These are phyloP conservation scores for Gynostemma pentaphyllum DNA, from an alignment of 306 rosid species.

Conservation along the genomic window DNA sequence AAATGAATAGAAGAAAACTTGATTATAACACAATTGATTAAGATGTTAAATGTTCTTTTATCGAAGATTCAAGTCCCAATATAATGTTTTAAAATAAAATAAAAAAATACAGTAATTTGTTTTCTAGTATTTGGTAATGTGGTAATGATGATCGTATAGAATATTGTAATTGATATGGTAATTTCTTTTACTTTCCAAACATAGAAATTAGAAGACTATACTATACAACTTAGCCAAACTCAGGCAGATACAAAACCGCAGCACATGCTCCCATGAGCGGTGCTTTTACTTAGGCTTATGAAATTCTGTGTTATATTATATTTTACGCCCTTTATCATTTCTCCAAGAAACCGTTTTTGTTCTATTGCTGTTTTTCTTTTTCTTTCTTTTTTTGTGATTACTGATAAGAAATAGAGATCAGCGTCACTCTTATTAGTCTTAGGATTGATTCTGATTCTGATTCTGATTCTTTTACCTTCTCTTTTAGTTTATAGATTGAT, in stretches of 20 bases:
- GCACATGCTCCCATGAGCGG: slow-evolving; percentile 14
- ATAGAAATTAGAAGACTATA: too few species aligned
- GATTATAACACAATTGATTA: too few species aligned
- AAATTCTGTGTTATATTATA: not conserved
- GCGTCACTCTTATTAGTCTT: not conserved
- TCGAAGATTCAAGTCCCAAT: too few species aligned
- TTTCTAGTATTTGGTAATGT: not conserved
- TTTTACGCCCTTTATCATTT: not conserved
- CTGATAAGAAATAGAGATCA: not conserved
- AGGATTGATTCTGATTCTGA: not conserved
- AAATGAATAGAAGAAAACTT: too few species aligned
- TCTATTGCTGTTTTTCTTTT: too few species aligned
- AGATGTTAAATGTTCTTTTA: too few species aligned
- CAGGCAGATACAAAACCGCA: slow-evolving; percentile 10
- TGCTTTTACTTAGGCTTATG: slow-evolving; percentile 3
- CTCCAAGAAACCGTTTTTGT: not conserved
- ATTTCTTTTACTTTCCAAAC: too few species aligned
- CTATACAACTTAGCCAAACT: not conserved
- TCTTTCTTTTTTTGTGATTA: too few species aligned
- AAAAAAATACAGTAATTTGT: too few species aligned
- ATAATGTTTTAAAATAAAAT: too few species aligned
- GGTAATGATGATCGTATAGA: not conserved
- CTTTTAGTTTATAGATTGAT: not conserved
- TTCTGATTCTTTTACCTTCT: slow-evolving; percentile 12
- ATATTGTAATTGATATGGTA: not conserved